Base-by-base conservation (phyloP, 768 basidiomycete genomes). In the Leccinum fibrillosum region DNA sequence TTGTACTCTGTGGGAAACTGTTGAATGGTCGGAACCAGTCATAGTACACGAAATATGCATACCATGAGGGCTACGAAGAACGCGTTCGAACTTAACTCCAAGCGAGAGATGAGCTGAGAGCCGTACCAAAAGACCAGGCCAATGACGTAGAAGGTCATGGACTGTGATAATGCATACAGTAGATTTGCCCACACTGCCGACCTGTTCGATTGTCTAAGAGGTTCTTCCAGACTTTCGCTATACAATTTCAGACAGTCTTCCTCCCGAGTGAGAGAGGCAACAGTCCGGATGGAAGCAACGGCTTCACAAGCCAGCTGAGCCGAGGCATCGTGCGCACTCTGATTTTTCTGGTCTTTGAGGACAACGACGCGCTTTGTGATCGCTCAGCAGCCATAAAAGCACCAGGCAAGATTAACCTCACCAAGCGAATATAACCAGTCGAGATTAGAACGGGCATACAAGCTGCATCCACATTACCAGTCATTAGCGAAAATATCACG, bases 301-400 rank as follows among this genome's bases (percentile, higher is more conserved):
- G 93, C 92, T 72, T 98, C 95, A 64, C 93, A 94, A 45, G 94
- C 94, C 21, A 94, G 70, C 59, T 96, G 93, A 4, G 94, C 92
- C 25, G 90, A 92, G 4, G 73, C 74, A 64, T 88, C 90, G 67
- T 98, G 93, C 0, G 86, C 77, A 64, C 80, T 79, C 74, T 92
- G 92, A 78, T 92, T 94, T 61, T 78, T 71, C 66, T 90, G 84
- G 66, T 92, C 94, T 71, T 95, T 96, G 60, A 94, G 75, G 1
- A 94, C 90, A 59, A 97, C 93, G 47, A 96, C 89, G 30, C 83
- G 86, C 79, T 87, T 47, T 47, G 28, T 28, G 19, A 17, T 49
- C 9, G 30, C 15, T 70, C 26, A 62, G 59, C 23, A 45, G 15
- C 55, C n/a, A 28, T 21, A 50, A 45, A 57, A 39, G 32, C 19